Conservation (phyloP, 495 filamentous ascomycete species). For the Aspergillus panamensis region DNA sequence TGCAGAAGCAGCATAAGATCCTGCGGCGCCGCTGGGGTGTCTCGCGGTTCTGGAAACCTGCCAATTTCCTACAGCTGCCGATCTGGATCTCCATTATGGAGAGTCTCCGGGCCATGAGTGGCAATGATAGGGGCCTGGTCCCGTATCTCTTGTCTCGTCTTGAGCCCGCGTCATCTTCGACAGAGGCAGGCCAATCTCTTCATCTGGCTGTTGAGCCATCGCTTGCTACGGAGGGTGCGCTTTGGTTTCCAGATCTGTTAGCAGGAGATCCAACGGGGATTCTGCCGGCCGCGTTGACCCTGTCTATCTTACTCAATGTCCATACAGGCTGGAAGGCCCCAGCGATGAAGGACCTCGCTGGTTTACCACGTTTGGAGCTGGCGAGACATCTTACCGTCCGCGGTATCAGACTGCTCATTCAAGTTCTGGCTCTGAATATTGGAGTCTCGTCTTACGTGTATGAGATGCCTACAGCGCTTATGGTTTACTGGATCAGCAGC, state of each 20-base stretch:
- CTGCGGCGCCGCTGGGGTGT: slow-evolving; percentile 47
- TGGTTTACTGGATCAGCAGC: slow-evolving; percentile 69
- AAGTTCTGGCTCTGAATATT: slow-evolving; percentile 32
- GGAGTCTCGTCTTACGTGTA: slow-evolving; percentile 31
- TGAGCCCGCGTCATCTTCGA: slow-evolving; percentile 6
- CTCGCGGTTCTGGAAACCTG: slow-evolving; percentile 45
- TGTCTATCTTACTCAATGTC: slow-evolving; percentile 39
- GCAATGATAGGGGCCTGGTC: slow-evolving; percentile 51
- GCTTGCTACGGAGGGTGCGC: slow-evolving; percentile 63
- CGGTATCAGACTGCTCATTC: slow-evolving; percentile 27
- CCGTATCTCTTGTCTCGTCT: slow-evolving; percentile 35
- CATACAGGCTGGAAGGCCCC: slow-evolving; percentile 29
- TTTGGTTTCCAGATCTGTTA: slow-evolving; percentile 80
- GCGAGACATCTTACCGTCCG: slow-evolving; percentile 16
- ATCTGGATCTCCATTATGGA: slow-evolving; percentile 69
- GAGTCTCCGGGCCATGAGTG: slow-evolving; percentile 60
- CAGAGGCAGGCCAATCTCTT: slow-evolving; percentile 6
- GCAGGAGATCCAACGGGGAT: slow-evolving; percentile 64
- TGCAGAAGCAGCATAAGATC: slow-evolving; percentile 27
- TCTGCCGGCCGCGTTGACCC: slow-evolving; percentile 56
- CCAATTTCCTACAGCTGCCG: slow-evolving; percentile 53
- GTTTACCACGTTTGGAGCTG: slow-evolving; percentile 30
- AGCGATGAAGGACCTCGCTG: slow-evolving; percentile 21
- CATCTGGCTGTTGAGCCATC: slow-evolving; percentile 47
- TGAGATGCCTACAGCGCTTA: slow-evolving; percentile 57